A percentile compares a stretch with the other conserved stretches of the same genome.
Conservation (phyloP, 139 green algal species). For the Micromonas commoda region DNA sequence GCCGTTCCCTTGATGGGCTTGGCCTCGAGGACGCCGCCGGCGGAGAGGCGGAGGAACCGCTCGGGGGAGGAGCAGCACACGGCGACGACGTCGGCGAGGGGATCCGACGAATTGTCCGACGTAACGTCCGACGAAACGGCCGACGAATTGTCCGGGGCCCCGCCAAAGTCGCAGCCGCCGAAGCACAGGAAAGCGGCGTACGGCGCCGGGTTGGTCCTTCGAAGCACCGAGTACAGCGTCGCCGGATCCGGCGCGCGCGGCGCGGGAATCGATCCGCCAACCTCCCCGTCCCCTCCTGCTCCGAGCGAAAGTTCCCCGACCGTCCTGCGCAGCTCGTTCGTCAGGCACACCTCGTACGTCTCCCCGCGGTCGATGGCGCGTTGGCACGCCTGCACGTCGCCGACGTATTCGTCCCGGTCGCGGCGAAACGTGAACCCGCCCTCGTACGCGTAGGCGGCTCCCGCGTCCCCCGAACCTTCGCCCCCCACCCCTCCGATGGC, state of each 20-base stretch:
- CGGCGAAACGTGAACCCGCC: background rate
- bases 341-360: constrained; percentile 97
- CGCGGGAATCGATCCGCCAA: background rate
- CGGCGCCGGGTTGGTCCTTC: constrained; percentile 84
- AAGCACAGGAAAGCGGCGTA: constrained; percentile 83
- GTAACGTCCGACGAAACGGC: too few species aligned
- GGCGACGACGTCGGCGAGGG: constrained; percentile 9
- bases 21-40: constrained; percentile 73
- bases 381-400: constrained; percentile 62
- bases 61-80: constrained; percentile 83
- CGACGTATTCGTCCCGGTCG: constrained; percentile 53
- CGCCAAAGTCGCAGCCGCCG: constrained; percentile 24
- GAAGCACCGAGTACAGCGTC: constrained; percentile 69
- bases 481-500: too few species aligned
- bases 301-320: background rate
- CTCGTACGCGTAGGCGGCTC: too few species aligned
- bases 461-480: too few species aligned
- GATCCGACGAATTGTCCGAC: too few species aligned
- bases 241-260: constrained; percentile 11
- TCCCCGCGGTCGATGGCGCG: constrained; percentile 71
- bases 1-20: constrained; percentile 95
- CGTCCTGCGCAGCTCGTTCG: constrained; percentile 53
- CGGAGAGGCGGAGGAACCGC: constrained; percentile 71
- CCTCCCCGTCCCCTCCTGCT: background rate
- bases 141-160: too few species aligned